Conservation (phyloP, 2,329 filamentous ascomycete species). For the Chaetomium olivaceum region DNA sequence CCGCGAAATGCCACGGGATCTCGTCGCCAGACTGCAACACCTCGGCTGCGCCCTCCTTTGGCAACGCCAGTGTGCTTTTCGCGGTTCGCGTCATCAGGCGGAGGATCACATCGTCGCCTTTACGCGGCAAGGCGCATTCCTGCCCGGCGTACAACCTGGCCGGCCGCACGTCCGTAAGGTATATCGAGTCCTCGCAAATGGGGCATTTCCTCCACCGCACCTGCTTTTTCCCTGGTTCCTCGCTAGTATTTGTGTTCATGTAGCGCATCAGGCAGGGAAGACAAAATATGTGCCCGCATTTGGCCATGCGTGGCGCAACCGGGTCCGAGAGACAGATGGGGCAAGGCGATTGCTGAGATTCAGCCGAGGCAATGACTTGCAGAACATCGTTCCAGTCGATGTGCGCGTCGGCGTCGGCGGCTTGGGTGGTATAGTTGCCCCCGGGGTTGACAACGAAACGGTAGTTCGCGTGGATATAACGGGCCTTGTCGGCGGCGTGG, state of each 20-base stretch:
- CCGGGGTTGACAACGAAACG: conserved; percentile 89
- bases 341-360: conserved; percentile 85
- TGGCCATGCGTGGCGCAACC: conserved; percentile 93
- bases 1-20: conserved; percentile 92
- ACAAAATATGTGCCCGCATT: conserved; percentile 96
- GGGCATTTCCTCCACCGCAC: conserved; percentile 93
- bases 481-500: conserved; percentile 86
- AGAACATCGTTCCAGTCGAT: conserved; percentile 89
- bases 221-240: conserved; percentile 49
- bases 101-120: conserved; percentile 87
- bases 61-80: conserved; percentile 82
- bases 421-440: conserved; percentile 76
- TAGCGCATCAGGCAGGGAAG: conserved; percentile 90
- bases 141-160: conserved; percentile 91
- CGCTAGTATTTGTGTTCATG: conserved; percentile 80
- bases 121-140: conserved; percentile 74
- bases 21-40: conserved; percentile 68
- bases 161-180: conserved; percentile 83
- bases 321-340: conserved; percentile 94
- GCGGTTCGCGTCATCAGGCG: conserved; percentile 79
- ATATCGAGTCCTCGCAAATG: conserved; percentile 92
- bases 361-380: conserved; percentile 85
- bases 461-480: conserved; percentile 93
- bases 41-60: conserved; percentile 74
- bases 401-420: conserved; percentile 82